Evolutionary conservation across 2,329 filamentous ascomycete genomes (phyloP), one percentile per base, ranked within the genome.

Genomic region (Colletotrichum zoysiae): DNA sequence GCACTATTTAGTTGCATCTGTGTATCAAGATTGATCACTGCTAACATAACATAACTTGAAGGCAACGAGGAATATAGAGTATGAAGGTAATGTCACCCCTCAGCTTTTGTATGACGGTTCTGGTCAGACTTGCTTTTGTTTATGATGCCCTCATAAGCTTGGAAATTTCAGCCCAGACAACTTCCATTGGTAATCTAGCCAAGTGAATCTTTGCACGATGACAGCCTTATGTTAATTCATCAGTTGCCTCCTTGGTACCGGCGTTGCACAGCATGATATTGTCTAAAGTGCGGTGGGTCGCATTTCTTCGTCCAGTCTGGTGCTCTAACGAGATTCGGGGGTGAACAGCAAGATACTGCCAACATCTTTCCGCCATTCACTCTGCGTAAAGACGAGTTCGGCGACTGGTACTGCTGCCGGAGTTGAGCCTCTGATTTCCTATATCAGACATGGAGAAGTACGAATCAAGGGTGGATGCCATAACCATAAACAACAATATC

Each of bases 91-190:
- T 23, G 4, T 16, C 1, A 26, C 5, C 5, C 4, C 12, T 3
- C n/a, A 14, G 12, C n/a, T 14, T 11, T 50, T 14, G 8, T 3
- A 6, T 5, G 1, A 14, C 14, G 6, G 5, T 12, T 50, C 11
- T 26, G 4, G n/a, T 0, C 11, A 6, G 18, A 0, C 2, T 11
- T 7, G 3, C 4, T 23, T 23, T 26, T 5, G 11, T 2, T 26
- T 5, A 11, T 12, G n/a, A 26, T 26, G 5, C 11, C 1, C 3
- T 26, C 48, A 1, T 14, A 11, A 12, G 26, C 12, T 23, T 8
- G n/a, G 2, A 5, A 20, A 9, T 12, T 26, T 50, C 3, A 23
- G n/a, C 9, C n/a, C 4, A 14, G n/a, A 4, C 5, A 50, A 6
- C n/a, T 50, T 23, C 48, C 11, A 50, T 14, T 26, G 9, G 5